A percentile compares a stretch with the other conserved stretches of the same genome.
phyloP scores from a whole-genome alignment of 352 stramenopile species.

The Phytophthora hibernalis region DNA sequence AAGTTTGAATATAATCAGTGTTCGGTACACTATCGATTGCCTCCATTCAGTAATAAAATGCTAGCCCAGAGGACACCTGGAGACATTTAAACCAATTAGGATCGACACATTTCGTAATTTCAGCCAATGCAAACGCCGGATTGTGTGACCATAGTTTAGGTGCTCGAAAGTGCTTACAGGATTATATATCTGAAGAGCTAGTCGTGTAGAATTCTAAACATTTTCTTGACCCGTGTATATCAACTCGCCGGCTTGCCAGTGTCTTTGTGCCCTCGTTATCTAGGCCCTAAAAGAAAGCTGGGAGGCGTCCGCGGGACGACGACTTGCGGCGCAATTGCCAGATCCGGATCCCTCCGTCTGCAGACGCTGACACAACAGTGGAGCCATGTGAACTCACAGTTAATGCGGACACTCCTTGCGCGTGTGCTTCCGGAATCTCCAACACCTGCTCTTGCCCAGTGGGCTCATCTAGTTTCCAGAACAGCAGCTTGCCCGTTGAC shows the following conservation, averaged over 20 bases:
- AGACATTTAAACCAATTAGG: too few relatives aligned
- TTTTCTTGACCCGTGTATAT: slow-evolving; percentile 3
- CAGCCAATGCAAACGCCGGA: too few relatives aligned
- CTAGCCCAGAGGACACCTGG: too few relatives aligned
- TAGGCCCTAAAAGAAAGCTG: slow-evolving; percentile 60
- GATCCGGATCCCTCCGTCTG: slow-evolving; percentile 77
- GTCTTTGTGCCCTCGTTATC: not conserved
- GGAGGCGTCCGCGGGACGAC: slow-evolving; percentile 51
- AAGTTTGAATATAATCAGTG: too few relatives aligned
- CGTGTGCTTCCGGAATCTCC: slow-evolving; percentile 76
- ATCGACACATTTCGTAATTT: too few relatives aligned
- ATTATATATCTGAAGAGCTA: too few relatives aligned
- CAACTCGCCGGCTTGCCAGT: not conserved
- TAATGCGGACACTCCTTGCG: slow-evolving; percentile 67
- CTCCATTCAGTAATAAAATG: too few relatives aligned
- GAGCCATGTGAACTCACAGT: slow-evolving; percentile 67
- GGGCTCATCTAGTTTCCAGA: slow-evolving; percentile 87
- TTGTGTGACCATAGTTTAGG: too few relatives aligned
- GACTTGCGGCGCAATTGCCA: slow-evolving; percentile 80
- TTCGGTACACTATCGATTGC: too few relatives aligned
- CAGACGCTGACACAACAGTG: slow-evolving; percentile 61
- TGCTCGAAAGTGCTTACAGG: too few relatives aligned
- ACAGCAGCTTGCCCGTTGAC: slow-evolving; percentile 75
- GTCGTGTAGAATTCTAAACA: slow-evolving; percentile 14
- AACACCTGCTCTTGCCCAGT: slow-evolving; percentile 69